phyloP scores from a whole-genome alignment of 1,284 basidiomycete genomes.

The Ustilago vetiveriae region DNA sequence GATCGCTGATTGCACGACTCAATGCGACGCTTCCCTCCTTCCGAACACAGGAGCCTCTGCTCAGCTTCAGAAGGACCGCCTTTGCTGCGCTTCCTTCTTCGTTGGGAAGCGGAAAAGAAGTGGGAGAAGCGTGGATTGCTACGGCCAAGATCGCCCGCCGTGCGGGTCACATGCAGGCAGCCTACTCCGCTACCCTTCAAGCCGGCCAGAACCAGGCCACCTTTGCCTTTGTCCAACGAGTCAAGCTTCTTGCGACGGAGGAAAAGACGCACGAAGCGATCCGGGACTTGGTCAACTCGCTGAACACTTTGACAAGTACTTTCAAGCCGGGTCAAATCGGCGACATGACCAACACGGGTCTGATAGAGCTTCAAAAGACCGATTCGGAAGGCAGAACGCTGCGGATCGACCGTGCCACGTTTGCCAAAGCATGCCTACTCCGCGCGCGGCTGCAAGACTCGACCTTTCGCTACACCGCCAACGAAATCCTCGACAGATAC shows the following conservation, averaged over 20 bases:
- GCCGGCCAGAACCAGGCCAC: conserved; percentile 79
- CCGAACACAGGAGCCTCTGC: conserved; percentile 86
- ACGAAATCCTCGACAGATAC: conserved; percentile 71
- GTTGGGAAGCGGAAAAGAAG: conserved; percentile 67
- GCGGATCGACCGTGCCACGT: conserved; percentile 27
- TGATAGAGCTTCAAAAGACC: conserved; percentile 33
- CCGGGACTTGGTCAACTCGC: conserved; percentile 84
- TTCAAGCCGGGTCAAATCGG: conserved; percentile 33
- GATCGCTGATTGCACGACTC: conserved; percentile 74
- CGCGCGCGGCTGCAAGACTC: conserved; percentile 93
- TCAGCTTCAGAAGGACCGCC: conserved; percentile 88
- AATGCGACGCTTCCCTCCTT: conserved; percentile 87
- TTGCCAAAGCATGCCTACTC: conserved; percentile 79
- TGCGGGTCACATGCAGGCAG: conserved; percentile 93
- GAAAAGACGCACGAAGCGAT: conserved; percentile 88
- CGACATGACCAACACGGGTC: conserved; percentile 10
- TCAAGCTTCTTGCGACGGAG: conserved; percentile 82
- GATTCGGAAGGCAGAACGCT: conserved; percentile 22
- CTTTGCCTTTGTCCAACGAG: conserved; percentile 89
- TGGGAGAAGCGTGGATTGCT: conserved; percentile 76
- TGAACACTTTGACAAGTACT: conserved; percentile 66
- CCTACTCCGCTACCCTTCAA: conserved; percentile 94
- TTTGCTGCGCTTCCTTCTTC: conserved; percentile 70
- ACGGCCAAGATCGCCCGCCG: conserved; percentile 96
- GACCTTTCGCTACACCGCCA: conserved; percentile 80